Percentiles rank a stretch among this genome's conserved stretches.
phyloP scores from a whole-genome alignment of 2,329 filamentous ascomycete species.

The Neospermospora avenae region DNA sequence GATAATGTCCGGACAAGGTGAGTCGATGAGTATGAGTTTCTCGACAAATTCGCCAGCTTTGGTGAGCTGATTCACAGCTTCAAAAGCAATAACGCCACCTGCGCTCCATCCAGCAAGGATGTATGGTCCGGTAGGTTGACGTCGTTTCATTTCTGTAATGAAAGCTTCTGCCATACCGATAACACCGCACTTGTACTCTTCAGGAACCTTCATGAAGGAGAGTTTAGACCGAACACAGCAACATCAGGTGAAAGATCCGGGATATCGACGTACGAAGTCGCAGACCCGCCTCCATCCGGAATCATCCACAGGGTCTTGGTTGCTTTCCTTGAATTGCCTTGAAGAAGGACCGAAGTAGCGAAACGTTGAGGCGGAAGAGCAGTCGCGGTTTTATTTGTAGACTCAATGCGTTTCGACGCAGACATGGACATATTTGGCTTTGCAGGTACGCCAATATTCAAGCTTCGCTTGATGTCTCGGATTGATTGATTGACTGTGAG shows the following conservation, averaged over 20 bases:
- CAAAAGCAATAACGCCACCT: constrained; percentile 69
- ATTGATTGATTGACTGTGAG: constrained; percentile 26
- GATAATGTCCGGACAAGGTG: constrained; percentile 63
- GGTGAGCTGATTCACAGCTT: constrained; percentile 59
- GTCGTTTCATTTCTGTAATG: constrained; percentile 66
- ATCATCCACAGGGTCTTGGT: constrained; percentile 44
- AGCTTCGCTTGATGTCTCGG: constrained; percentile 31
- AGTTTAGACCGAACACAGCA: constrained; percentile 60
- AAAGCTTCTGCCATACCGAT: constrained; percentile 63
- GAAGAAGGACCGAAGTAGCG: constrained; percentile 39
- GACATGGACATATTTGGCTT: constrained; percentile 7
- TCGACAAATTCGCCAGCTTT: constrained; percentile 55
- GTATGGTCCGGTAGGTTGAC: constrained; percentile 67
- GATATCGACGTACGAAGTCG: constrained; percentile 31
- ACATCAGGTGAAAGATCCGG: constrained; percentile 43
- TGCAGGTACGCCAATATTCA: constrained; percentile 26
- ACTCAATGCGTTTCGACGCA: background rate
- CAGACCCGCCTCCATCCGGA: constrained; percentile 47
- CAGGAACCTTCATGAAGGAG: constrained; percentile 67
- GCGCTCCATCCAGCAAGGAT: constrained; percentile 72
- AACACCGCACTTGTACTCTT: constrained; percentile 63
- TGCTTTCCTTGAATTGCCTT: constrained; percentile 47
- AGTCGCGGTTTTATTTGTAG: background rate
- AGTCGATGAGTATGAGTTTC: constrained; percentile 62
- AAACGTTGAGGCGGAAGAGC: constrained; percentile 15